Conservation (phyloP, 192 early-diverging fungal species). For the Podila clonocystis region DNA sequence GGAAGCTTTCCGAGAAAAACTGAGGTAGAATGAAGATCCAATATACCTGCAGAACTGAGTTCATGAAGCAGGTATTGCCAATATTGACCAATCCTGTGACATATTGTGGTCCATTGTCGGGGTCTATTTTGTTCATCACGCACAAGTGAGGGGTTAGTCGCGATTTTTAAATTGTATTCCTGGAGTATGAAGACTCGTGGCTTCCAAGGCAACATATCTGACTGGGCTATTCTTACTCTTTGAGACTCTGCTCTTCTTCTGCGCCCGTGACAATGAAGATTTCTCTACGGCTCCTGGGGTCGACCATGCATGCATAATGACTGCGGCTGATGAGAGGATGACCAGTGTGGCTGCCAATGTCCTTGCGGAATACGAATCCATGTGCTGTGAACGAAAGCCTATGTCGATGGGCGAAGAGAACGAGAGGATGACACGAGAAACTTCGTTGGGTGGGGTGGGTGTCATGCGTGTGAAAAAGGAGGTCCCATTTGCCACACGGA, state of each 20-base stretch:
- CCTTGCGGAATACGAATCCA: conserved; percentile 24
- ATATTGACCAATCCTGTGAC: conserved; percentile 77
- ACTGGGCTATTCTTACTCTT: not conserved
- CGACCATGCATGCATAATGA: not conserved
- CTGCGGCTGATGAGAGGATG: conserved; percentile 14
- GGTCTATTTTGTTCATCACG: not conserved
- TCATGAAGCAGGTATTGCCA: conserved; percentile 93
- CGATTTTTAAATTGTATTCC: not conserved
- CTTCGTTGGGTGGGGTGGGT: too few relatives aligned
- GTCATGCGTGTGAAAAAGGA: too few relatives aligned
- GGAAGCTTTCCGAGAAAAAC: not conserved
- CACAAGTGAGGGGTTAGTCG: not conserved
- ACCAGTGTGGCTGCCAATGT: conserved; percentile 15
- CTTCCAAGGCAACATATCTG: not conserved
- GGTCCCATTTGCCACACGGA: too few relatives aligned
- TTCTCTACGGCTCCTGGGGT: not conserved
- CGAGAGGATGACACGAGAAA: too few relatives aligned
- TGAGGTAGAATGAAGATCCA: not conserved
- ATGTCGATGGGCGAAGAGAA: too few relatives aligned
- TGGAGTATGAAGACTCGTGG: not conserved
- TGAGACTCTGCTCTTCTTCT: not conserved
- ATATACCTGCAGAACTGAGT: conserved; percentile 78
- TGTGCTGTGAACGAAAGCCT: not conserved
- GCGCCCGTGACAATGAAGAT: not conserved
- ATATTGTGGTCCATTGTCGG: conserved; percentile 10